Evolutionary conservation across 371 early-diverging fungal genomes (phyloP), one percentile per base, ranked within the genome.

Genomic region (Syncephalastrum monosporum): DNA sequence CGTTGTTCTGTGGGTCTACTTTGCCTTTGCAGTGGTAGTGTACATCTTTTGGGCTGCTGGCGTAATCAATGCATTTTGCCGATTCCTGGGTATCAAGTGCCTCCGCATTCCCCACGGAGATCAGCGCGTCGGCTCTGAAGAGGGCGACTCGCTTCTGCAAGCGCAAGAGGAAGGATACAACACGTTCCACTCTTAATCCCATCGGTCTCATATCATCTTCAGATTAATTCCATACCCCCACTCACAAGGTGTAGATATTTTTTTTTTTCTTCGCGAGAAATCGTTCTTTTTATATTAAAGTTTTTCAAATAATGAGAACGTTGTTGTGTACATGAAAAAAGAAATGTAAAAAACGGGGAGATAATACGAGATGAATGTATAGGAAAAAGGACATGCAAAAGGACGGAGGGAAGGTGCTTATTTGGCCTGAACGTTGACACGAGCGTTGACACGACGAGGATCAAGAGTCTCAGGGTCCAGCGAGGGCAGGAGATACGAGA

Each of bases 61-160:
- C 52, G 91, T 95, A 57, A 92, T 94, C 56, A 81, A 90, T 63
- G 84, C 87, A 50, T 93, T 95, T 76, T 94, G 94, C 72, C 75
- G 77, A 16, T 85, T 84, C 63, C 72, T 95, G 53, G 84, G 83
- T 59, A 95, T 95, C 72, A 78, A 84, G 45, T 95, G 95, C 68
- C 75, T 95, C 53, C 67, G 80, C 50, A 94, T 95, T 67, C 83
- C 82, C 55, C 57, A 73, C 10, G 33, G 71, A 46, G 74, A 61
- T 33, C 58, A 63, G 29, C 25, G 47, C 16, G 42, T 53, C 27
- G 55, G 51, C n/a, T 29, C 61, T 6, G 52, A 59, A 44, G 72
- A 71, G 27, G 52, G 55, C 33, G 72, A 72, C 13, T 57, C 69
- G 7, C 17, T 72, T 16, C 52, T 72, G 21, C 54, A 60, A 49